phyloP scores from a whole-genome alignment of 768 basidiomycete genomes.

The Lactarius psammicola region DNA sequence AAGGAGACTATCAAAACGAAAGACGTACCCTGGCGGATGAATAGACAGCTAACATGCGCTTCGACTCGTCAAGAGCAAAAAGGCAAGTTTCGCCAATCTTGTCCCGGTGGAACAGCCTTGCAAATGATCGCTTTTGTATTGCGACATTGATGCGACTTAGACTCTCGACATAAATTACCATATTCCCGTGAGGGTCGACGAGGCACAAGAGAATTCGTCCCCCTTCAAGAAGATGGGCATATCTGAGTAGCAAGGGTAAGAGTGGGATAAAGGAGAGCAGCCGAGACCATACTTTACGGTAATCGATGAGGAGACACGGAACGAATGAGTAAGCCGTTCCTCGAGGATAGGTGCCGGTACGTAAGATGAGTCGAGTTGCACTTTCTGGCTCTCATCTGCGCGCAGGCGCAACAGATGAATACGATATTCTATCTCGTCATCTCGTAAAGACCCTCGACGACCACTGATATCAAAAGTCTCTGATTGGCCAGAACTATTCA shows the following conservation, averaged over 20 bases:
- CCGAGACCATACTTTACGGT: constrained; percentile 4
- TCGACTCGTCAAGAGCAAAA: constrained; percentile 52
- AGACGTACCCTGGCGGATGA: constrained; percentile 41
- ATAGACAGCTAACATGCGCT: constrained; percentile 50
- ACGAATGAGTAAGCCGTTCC: constrained; percentile 11
- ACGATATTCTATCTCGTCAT: constrained; percentile 9
- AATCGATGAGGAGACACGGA: constrained; percentile 8
- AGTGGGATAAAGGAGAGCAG: not conserved
- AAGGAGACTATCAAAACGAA: not conserved
- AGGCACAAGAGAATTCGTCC: constrained; percentile 19
- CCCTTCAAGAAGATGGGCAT: constrained; percentile 22
- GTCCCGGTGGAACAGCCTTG: constrained; percentile 39
- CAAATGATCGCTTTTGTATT: constrained; percentile 1
- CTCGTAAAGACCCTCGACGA: constrained; percentile 3
- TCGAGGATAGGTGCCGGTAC: constrained; percentile 15
- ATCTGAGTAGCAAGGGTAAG: constrained; percentile 6
- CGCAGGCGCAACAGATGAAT: constrained; percentile 12
- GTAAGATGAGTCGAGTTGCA: constrained; percentile 24
- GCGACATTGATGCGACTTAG: constrained; percentile 4
- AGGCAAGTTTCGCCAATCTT: constrained; percentile 48
- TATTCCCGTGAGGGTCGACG: constrained; percentile 5
- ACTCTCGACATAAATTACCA: constrained; percentile 19
- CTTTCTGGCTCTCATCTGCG: constrained; percentile 13
- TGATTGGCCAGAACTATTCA: not conserved
- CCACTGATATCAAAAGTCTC: constrained; percentile 18